phyloP scores from a whole-genome alignment of 768 basidiomycete species.

The Leccinum ochraceum region DNA sequence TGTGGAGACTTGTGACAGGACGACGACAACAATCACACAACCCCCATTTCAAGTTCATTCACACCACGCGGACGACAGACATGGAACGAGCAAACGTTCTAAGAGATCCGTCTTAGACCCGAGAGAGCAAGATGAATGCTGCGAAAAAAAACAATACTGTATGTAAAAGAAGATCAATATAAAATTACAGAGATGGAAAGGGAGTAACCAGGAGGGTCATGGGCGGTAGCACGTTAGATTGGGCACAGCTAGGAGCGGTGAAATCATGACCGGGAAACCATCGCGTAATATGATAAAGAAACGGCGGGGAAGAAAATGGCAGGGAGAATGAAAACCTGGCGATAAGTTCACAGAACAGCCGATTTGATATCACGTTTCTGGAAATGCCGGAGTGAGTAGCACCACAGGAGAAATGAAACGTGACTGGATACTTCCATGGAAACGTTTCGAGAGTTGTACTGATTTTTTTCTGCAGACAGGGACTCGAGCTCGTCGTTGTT shows the following conservation, averaged over 20 bases:
- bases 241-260: conserved; percentile 31
- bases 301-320: conserved; percentile 11
- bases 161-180: conserved; percentile 35
- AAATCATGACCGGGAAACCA: conserved; percentile 29
- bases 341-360: conserved; percentile 32
- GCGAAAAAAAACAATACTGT: conserved; percentile 19
- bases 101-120: conserved; percentile 35
- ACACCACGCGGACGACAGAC: conserved; percentile 23
- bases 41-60: conserved; percentile 4
- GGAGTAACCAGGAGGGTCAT: conserved; percentile 18
- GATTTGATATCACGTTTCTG: conserved; percentile 36
- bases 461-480: background rate
- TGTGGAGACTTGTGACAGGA: conserved; percentile 14
- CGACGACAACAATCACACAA: conserved; percentile 4
- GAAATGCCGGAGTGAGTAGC: conserved; percentile 26
- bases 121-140: conserved; percentile 23
- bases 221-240: conserved; percentile 13
- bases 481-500: background rate
- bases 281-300: conserved; percentile 30
- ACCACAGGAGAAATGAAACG: conserved; percentile 23
- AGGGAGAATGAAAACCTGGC: conserved; percentile 29
- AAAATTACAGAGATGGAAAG: conserved; percentile 24
- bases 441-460: conserved; percentile 11
- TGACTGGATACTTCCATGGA: conserved; percentile 25
- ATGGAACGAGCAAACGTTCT: conserved; percentile 25